Conservation (phyloP, 345 rosid species). For the Alliaria petiolata region DNA sequence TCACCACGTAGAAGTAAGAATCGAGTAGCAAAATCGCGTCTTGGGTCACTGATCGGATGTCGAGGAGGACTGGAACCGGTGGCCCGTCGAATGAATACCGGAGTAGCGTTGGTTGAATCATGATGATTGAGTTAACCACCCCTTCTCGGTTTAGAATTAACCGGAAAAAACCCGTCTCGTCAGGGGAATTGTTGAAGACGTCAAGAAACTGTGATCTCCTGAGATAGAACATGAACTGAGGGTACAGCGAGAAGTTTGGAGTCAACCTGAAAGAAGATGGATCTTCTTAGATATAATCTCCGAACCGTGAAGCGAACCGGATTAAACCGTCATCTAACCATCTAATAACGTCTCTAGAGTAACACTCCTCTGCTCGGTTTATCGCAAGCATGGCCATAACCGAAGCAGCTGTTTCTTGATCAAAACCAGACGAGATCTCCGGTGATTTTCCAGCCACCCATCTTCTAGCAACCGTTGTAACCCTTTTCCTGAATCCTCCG, state of each 20-base stretch:
- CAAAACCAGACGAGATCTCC: slow-evolving; percentile 77
- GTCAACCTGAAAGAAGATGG: slow-evolving; percentile 89
- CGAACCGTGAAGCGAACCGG: slow-evolving; percentile 71
- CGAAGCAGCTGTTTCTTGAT: slow-evolving; percentile 96
- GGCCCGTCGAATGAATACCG: slow-evolving; percentile 94
- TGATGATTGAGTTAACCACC: slow-evolving; percentile 77
- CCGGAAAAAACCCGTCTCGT: slow-evolving; percentile 84
- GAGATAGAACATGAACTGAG: slow-evolving; percentile 94
- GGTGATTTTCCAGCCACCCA: slow-evolving; percentile 76
- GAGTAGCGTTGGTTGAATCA: slow-evolving; percentile 93
- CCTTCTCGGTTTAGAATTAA: slow-evolving; percentile 92
- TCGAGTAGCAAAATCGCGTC: slow-evolving; percentile 88
- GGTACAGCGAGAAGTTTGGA: slow-evolving; percentile 84
- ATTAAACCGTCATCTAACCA: slow-evolving; percentile 91
- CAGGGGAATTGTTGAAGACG: slow-evolving; percentile 83
- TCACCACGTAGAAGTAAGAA: slow-evolving; percentile 83
- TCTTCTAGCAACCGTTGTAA: slow-evolving; percentile 92
- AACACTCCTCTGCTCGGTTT: slow-evolving; percentile 61
- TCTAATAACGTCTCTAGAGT: slow-evolving; percentile 74
- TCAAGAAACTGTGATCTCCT: slow-evolving; percentile 97
- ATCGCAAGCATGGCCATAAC: slow-evolving; percentile 94
- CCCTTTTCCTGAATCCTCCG: slow-evolving; percentile 64
- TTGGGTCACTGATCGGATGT: slow-evolving; percentile 64
- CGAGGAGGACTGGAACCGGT: slow-evolving; percentile 88
- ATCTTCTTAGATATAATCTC: slow-evolving; percentile 86